These are phyloP conservation scores for Anaeramoeba ignava DNA, from an alignment of 78 protist genomes.

Conservation along the genomic window DNA sequence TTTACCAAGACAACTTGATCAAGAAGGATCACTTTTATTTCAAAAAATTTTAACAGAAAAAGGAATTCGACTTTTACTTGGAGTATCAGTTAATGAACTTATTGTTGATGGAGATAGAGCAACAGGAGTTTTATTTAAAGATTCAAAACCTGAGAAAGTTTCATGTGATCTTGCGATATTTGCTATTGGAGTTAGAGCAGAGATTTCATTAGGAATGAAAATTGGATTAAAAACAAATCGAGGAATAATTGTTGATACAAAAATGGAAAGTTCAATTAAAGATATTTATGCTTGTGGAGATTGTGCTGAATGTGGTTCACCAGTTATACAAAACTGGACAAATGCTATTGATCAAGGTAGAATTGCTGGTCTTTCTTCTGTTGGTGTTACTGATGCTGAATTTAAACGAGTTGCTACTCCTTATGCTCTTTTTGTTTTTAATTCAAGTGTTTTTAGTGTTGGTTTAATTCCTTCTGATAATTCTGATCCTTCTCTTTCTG, in stretches of 20 bases:
- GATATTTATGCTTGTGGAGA: neutral
- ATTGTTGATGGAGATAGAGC: neutral
- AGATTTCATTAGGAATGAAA: neutral
- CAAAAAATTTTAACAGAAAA: neutral
- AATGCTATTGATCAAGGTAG: neutral
- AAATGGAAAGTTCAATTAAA: constrained; percentile 1
- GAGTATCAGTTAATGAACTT: neutral
- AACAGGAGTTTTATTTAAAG: neutral
- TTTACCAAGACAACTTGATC: neutral
- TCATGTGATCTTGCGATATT: neutral
- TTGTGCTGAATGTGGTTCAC: neutral
- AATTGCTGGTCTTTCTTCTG: neutral
- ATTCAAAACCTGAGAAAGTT: neutral
- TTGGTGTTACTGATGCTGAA: neutral
- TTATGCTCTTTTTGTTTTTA: neutral
- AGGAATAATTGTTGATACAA: neutral
- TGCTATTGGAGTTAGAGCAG: neutral
- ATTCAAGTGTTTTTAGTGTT: neutral
- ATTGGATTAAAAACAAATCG: neutral
- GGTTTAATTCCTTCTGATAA: too few species aligned
- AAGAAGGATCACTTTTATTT: neutral
- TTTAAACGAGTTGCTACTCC: neutral
- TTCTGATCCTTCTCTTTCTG: too few species aligned
- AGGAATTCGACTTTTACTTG: neutral
- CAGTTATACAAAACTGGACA: neutral